These are phyloP conservation scores for Sambucus nigra DNA, from an alignment of 129 eudicot genomes.

Conservation along the genomic window DNA sequence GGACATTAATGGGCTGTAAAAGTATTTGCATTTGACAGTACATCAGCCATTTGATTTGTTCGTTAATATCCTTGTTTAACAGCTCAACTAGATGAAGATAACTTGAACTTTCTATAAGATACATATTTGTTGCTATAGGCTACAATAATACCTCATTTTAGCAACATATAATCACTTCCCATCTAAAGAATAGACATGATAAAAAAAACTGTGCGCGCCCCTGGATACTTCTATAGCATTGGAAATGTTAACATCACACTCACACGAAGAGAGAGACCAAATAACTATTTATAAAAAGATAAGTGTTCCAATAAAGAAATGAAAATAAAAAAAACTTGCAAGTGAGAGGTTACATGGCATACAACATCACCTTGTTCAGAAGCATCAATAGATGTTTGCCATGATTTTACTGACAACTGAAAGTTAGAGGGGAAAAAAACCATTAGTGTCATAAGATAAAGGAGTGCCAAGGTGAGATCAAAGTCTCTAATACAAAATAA, in stretches of 20 bases:
- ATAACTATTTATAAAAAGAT: too few species aligned
- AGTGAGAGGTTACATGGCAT: constrained; percentile 15
- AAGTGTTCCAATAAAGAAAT: constrained; percentile 5
- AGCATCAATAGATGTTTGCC: constrained; percentile 52
- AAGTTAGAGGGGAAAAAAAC: constrained; percentile 8
- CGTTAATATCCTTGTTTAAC: not conserved
- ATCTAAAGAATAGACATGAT: too few species aligned
- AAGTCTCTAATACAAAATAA: not conserved
- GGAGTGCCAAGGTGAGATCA: constrained; percentile 1
- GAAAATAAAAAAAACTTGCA: constrained; percentile 20
- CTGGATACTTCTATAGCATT: too few species aligned
- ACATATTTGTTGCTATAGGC: not conserved
- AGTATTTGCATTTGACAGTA: not conserved
- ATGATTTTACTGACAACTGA: constrained; percentile 67
- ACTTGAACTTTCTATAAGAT: too few species aligned
- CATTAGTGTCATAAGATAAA: constrained; percentile 16
- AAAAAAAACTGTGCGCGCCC: too few species aligned
- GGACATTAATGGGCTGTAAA: too few species aligned
- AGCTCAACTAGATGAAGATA: not conserved
- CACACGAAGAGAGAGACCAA: not conserved
- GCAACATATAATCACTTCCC: too few species aligned
- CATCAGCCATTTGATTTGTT: not conserved
- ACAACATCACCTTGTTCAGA: constrained; percentile 78
- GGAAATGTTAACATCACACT: too few species aligned
- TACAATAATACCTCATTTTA: too few species aligned